Evolutionary conservation across 2,329 filamentous ascomycete species (phyloP).

Genomic region (Cercospora zeina): DNA sequence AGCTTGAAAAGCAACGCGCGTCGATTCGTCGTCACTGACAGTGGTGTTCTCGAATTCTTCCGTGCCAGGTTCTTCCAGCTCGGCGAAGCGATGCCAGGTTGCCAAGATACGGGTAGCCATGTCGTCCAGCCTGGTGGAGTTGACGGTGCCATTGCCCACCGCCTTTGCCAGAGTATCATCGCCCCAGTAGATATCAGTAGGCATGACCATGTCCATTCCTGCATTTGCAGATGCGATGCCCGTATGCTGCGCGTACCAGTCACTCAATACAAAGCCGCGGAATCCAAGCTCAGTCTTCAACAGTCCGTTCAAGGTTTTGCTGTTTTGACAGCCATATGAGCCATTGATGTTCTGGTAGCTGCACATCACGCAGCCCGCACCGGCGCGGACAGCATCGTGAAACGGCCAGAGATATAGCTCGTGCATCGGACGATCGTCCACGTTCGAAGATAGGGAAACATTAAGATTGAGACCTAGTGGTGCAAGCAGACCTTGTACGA

Average conservation of each 20-base stretch:
- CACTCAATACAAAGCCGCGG: slow-evolving; percentile 49
- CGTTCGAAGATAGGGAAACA: slow-evolving; percentile 48
- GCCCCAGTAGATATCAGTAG: slow-evolving; percentile 31
- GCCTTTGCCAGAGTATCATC: slow-evolving; percentile 36
- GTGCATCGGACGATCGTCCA: slow-evolving; percentile 37
- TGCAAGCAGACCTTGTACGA: slow-evolving; percentile 26
- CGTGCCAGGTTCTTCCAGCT: slow-evolving; percentile 46
- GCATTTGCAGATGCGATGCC: slow-evolving; percentile 36
- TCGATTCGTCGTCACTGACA: slow-evolving; percentile 53
- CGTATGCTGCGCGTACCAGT: slow-evolving; percentile 45
- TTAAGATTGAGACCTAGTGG: slow-evolving; percentile 30
- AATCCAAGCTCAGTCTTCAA: slow-evolving; percentile 62
- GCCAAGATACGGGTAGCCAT: slow-evolving; percentile 40
- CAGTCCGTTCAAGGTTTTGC: slow-evolving; percentile 65
- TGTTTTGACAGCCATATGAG: slow-evolving; percentile 65
- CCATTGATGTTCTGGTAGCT: slow-evolving; percentile 61
- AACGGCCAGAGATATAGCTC: slow-evolving; percentile 65
- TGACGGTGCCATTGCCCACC: slow-evolving; percentile 38
- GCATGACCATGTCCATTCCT: slow-evolving; percentile 41
- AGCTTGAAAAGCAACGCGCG: slow-evolving; percentile 53
- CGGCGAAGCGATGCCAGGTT: slow-evolving; percentile 31
- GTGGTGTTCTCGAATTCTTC: slow-evolving; percentile 54
- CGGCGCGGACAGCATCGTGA: slow-evolving; percentile 68
- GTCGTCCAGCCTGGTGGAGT: slow-evolving; percentile 38
- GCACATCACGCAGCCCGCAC: slow-evolving; percentile 79